Base-by-base conservation (phyloP, 441 rosid species). In the Populus hybrid region DNA sequence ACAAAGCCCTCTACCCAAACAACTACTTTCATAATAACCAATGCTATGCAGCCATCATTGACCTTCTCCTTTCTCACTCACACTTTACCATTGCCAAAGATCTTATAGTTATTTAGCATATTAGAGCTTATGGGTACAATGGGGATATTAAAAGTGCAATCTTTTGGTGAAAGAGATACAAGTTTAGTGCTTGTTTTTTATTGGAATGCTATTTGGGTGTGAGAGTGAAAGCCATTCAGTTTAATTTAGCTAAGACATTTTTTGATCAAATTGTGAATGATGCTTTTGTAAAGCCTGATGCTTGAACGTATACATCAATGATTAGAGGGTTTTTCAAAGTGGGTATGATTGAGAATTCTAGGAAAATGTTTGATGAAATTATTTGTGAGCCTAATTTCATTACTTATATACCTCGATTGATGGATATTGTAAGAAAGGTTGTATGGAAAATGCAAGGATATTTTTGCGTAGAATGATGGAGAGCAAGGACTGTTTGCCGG, bases 361-460 rank as follows among this genome's bases (percentile, higher is more conserved):
- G 70, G 70, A 81, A 79, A 82, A 24, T 85, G 86, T 85, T 85
- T 26, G 88, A 85, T 80, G 86, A 82, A 82, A 87, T 87, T 84
- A 2, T 23, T 8, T 74, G 83, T 70, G 65, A 79, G 76, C 88
- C 83, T 11, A 84, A 82, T 79, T 40, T 70, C 69, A 12, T 81
- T 69, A 36, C 87, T 59, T 84, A 34, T 28, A 87, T 64, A 82
- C 83, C 69, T 19, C 82, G 83, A 82, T 87, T 30, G 3, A 30
- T 30, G 32, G 32, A 30, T 30, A 30, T 30, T 30, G 32, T 30
- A 30, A 30, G 32, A 30, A 30, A 30, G 32, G 32, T 30, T 3
- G 32, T 30, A 30, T 30, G 32, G 32, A 30, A 30, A 30, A 30
- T 30, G 32, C 32, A 30, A 28, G 30, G 30, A 28, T 28, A 28